phyloP scores from a whole-genome alignment of 441 rosid genomes.

The Syzygium malaccense region DNA sequence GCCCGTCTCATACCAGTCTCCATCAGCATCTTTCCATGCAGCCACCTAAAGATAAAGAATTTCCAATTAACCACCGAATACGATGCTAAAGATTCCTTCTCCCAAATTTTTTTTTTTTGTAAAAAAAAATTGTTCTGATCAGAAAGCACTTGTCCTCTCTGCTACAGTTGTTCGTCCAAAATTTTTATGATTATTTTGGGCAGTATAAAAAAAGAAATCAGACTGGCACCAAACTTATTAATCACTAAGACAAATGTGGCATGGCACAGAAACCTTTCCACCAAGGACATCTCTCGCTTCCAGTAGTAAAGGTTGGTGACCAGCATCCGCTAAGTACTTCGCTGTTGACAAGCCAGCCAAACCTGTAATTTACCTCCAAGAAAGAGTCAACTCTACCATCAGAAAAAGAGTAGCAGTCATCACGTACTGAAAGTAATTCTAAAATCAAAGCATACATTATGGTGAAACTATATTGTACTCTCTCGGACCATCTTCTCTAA shows the following conservation, averaged over 20 bases:
- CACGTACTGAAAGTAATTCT: neutral
- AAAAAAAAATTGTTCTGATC: neutral
- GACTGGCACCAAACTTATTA: neutral
- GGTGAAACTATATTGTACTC: neutral
- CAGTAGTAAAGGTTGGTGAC: constrained; percentile 77
- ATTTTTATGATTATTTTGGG: neutral
- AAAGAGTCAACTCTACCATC: neutral
- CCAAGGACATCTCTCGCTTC: constrained; percentile 96
- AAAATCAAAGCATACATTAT: neutral
- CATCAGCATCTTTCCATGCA: constrained; percentile 92
- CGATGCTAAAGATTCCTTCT: neutral
- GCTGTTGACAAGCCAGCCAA: constrained; percentile 96
- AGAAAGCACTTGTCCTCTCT: neutral
- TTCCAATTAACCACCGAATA: neutral
- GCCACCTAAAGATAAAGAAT: constrained; percentile 46
- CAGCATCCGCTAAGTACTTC: constrained; percentile 92
- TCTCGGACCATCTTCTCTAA: neutral
- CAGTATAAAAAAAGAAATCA: neutral
- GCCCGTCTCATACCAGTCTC: constrained; percentile 97
- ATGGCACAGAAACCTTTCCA: constrained; percentile 66
- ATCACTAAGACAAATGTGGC: neutral
- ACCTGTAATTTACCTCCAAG: constrained; percentile 32
- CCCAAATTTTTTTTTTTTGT: neutral
- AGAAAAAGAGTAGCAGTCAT: neutral
- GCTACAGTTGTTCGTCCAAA: neutral